Conservation (phyloP, 2,329 filamentous ascomycete species). For the Trichoderma koningiopsis region DNA sequence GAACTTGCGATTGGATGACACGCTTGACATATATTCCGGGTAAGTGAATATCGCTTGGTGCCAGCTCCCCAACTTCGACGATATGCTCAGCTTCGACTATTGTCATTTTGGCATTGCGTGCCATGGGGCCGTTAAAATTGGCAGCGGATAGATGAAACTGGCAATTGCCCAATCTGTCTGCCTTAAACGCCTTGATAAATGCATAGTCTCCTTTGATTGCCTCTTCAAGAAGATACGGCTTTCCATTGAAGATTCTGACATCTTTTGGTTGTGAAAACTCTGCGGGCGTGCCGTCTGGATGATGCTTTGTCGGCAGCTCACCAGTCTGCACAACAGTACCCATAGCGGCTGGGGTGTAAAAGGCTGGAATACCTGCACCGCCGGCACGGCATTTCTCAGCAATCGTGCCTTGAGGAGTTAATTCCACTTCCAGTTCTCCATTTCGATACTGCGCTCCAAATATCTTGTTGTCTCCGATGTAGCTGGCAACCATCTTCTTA, state of each 20-base stretch:
- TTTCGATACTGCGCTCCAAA: constrained; percentile 89
- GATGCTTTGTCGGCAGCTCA: constrained; percentile 82
- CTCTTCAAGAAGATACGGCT: constrained; percentile 87
- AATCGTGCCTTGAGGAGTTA: constrained; percentile 88
- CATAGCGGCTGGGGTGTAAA: constrained; percentile 86
- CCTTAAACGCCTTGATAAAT: constrained; percentile 91
- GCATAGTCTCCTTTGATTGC: constrained; percentile 88
- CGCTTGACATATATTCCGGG: constrained; percentile 91
- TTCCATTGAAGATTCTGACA: constrained; percentile 88
- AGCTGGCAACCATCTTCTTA: constrained; percentile 89
- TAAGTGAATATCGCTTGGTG: constrained; percentile 80
- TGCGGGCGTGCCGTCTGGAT: constrained; percentile 72
- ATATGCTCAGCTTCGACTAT: constrained; percentile 94
- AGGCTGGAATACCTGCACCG: constrained; percentile 87
- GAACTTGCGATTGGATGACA: constrained; percentile 76
- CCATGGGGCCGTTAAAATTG: constrained; percentile 96
- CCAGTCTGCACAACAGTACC: constrained; percentile 92
- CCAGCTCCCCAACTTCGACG: constrained; percentile 84
- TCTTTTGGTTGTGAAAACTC: constrained; percentile 79
- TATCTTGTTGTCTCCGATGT: constrained; percentile 93
- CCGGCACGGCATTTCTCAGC: constrained; percentile 86
- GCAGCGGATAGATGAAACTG: constrained; percentile 84
- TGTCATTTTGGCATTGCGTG: constrained; percentile 84
- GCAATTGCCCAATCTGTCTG: constrained; percentile 88
- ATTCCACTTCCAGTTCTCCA: constrained; percentile 84